Percentiles rank a stretch among this genome's conserved stretches.
Conservation (phyloP, 2,329 filamentous ascomycete genomes). For the Chrysosporium queenslandicum region DNA sequence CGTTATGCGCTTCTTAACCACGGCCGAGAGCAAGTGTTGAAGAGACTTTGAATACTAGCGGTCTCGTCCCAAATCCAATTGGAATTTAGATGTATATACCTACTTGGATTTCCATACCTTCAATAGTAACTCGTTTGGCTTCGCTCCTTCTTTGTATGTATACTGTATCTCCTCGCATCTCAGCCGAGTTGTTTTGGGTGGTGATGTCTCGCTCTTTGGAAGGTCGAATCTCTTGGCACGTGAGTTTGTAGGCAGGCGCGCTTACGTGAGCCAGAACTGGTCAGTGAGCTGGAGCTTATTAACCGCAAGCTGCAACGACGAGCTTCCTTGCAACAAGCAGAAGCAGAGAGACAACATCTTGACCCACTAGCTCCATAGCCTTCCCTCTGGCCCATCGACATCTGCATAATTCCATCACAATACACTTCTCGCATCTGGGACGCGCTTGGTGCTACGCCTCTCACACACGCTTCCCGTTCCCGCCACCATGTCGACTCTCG, state of each 20-base stretch:
- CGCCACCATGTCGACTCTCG: conserved; percentile 69
- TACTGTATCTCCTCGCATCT: background rate
- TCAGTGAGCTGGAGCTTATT: background rate
- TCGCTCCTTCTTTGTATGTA: background rate
- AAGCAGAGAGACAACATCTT: background rate
- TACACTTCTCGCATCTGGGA: no score
- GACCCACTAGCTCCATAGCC: background rate
- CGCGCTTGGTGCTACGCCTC: no score
- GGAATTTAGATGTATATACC: no score
- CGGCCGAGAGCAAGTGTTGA: conserved; percentile 29
- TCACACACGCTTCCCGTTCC: no score
- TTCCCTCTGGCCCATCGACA: background rate
- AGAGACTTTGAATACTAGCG: conserved; percentile 27
- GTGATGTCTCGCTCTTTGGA: no score
- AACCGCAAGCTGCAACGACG: background rate
- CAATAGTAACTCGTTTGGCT: background rate
- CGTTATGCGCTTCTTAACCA: conserved; percentile 64
- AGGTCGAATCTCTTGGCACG: background rate
- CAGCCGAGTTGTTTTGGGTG: no score
- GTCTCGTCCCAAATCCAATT: no score
- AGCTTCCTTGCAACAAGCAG: conserved; percentile 4
- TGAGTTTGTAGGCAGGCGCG: background rate
- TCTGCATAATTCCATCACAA: no score
- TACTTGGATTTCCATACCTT: no score
- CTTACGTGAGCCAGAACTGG: conserved; percentile 4